Conservation (phyloP, 768 basidiomycete genomes). For the Boletus tylopilopsis region DNA sequence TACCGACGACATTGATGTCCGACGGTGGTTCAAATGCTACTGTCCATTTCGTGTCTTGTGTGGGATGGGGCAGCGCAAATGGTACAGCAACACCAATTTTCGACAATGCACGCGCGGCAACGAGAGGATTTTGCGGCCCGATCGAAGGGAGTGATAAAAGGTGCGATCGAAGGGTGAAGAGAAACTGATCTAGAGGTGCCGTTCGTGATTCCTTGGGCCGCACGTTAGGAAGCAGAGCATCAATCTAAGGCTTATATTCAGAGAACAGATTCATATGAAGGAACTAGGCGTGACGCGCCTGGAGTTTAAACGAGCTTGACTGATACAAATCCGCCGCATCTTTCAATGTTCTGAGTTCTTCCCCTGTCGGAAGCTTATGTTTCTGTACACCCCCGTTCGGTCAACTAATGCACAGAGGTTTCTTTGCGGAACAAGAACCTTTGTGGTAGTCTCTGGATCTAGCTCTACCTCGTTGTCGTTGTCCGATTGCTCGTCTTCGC, state of each 20-base stretch:
- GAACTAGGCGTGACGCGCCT: constrained; percentile 43
- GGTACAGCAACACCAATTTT: constrained; percentile 61
- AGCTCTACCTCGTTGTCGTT: not conserved
- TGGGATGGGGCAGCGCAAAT: constrained; percentile 65
- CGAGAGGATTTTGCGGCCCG: constrained; percentile 59
- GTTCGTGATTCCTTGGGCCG: constrained; percentile 55
- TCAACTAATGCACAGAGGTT: not conserved
- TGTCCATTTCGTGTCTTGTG: constrained; percentile 84
- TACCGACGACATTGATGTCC: constrained; percentile 77
- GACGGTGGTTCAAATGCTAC: constrained; percentile 75
- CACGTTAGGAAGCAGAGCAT: constrained; percentile 74
- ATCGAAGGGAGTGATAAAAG: constrained; percentile 58
- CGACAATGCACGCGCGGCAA: constrained; percentile 53
- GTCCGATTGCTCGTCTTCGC: constrained; percentile 6
- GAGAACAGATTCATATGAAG: not conserved
- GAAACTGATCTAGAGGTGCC: constrained; percentile 62
- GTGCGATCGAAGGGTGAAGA: constrained; percentile 63
- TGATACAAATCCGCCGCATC: constrained; percentile 72
- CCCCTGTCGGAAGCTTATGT: constrained; percentile 58
- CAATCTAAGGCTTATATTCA: constrained; percentile 49
- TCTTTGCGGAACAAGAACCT: constrained; percentile 12
- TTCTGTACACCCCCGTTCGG: constrained; percentile 14
- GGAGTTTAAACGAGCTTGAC: constrained; percentile 81
- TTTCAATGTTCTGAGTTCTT: constrained; percentile 67
- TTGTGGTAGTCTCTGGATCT: constrained; percentile 3